Base-by-base conservation (phyloP, 73 alveolate species). In the Paramecium pentaurelia region DNA sequence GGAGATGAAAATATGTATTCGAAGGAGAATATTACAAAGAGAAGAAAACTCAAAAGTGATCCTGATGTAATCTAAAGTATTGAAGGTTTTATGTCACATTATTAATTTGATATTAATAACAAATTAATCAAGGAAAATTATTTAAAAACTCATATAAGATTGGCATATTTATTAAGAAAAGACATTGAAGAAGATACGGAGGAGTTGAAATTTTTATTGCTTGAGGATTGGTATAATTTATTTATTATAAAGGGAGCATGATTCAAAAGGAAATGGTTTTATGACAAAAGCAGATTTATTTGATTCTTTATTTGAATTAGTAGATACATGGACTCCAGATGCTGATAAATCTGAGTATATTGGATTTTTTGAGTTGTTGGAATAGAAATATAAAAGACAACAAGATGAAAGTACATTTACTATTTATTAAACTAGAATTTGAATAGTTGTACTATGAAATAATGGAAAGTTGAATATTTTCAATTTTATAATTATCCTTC, bases 321-420 rank as follows among this genome's bases (percentile, higher is more conserved):
- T 95, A 0, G 99, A 96, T 77, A 93, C 94, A 28, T 96, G 99
- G 99, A 94, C 97, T 60, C 99, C 98, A 28, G 93, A 94, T 70
- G 92, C 96, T 58, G 98, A 95, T 18, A 95, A 90, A 77, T 83
- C 89, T 27, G 98, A 96, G 80, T 96, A 96, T 83, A 86, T 93
- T 14, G 95, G 93, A 45, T 96, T 93, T 94, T 95, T 96, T 77
- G 84, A 92, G 20, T 86, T 92, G 30, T 88, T 95, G 38, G 86
- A 94, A 88, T 22, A 25, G 18, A 80, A 36, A 49, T 80, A 27
- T 44, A 18, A 27, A 44, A 45, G 75, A 80, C 58, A 80, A 80
- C 27, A 60, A 27, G 91, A 27, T 14, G 91, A 80, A 80, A 80
- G 91, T 80, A 80, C 7, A 16, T 36, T 14, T 12, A 27, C 38